Evolutionary conservation across 2,329 filamentous ascomycete species (phyloP).

Genomic region (Pseudogymnoascus sp.): DNA sequence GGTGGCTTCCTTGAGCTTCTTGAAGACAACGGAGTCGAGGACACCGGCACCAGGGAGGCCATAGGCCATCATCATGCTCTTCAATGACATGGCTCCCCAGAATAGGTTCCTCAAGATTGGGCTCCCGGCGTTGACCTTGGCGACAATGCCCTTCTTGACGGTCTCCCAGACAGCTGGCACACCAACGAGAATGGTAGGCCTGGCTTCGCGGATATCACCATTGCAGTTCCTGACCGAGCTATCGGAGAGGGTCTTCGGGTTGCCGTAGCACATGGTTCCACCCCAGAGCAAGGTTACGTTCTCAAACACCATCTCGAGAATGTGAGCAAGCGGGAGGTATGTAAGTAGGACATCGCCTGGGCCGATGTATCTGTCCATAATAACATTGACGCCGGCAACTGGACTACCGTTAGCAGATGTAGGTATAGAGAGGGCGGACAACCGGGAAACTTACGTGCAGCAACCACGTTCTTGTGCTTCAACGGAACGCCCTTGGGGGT

Average conservation of each 20-base stretch:
- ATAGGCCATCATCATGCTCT: slow-evolving; percentile 50
- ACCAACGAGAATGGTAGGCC: slow-evolving; percentile 81
- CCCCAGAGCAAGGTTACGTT: slow-evolving; percentile 84
- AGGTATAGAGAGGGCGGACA: slow-evolving; percentile 7
- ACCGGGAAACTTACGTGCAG: slow-evolving; percentile 53
- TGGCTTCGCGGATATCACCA: slow-evolving; percentile 88
- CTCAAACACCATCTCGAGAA: slow-evolving; percentile 92
- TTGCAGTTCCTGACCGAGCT: slow-evolving; percentile 77
- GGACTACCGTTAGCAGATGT: slow-evolving; percentile 7
- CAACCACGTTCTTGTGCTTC: slow-evolving; percentile 74
- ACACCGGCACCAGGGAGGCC: slow-evolving; percentile 58
- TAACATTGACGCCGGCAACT: slow-evolving; percentile 72
- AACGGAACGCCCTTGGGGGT: slow-evolving; percentile 84
- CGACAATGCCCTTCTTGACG: slow-evolving; percentile 85
- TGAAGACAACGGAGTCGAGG: slow-evolving; percentile 78
- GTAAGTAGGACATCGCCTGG: slow-evolving; percentile 73
- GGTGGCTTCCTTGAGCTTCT: slow-evolving; percentile 79
- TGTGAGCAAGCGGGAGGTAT: slow-evolving; percentile 90
- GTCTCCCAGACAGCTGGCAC: slow-evolving; percentile 97
- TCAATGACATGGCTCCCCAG: slow-evolving; percentile 53
- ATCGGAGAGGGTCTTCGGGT: slow-evolving; percentile 80
- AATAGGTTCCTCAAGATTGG: slow-evolving; percentile 67
- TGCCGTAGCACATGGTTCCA: slow-evolving; percentile 87
- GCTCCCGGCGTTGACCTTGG: slow-evolving; percentile 64
- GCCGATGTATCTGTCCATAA: slow-evolving; percentile 70